Evolutionary conservation across 202 grass and related monocot genomes (phyloP), one percentile per base, ranked within the genome.

Genomic region (Setaria italica): DNA sequence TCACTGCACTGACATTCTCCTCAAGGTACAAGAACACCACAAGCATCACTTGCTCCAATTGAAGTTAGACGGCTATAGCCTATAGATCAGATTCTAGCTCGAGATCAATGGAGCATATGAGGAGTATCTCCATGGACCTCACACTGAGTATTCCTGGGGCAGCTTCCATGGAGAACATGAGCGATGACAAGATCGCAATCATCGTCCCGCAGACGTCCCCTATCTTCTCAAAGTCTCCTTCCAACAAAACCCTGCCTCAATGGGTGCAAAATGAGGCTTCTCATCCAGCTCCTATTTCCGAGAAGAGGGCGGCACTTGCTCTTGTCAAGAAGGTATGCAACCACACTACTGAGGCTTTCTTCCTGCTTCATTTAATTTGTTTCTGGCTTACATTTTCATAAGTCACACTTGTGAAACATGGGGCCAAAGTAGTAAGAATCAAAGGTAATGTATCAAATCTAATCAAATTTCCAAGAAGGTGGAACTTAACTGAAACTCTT

Each of bases 81-180:
- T 35, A 34, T 35, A 34, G 62, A 65, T 66, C 63, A 66, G 32
- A 15, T 5, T 41, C 6, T 39, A 39, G 25, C 29, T 63, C 29
- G 29, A 63, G 60, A 14, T 63, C 4, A 9, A 89, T 80, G 60
- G 76, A 65, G 4, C 3, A 51, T 14, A 74, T 42, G 4, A 62
- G 82, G 32, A 81, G 49, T 15, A 5, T 5, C 8, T 48, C 59
- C 69, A 69, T 75, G 76, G 87, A 89, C 74, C 7, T 79, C 19
- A 16, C 87, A 42, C 0, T 80, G 76, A 89, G 42, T 82, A 80
- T 89, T n/a, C 11, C 81, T 69, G n/a, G 10, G n/a, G 32, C 50
- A 62, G 5, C 60, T 48, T 46, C 14, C 71, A 19, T 10, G 39
- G 85, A 87, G 5, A 33, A 9, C 46, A 16, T 9, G 21, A 87